Evolutionary conservation across 129 eudicot genomes (phyloP).

Genomic region (Scalesia atractyloides): DNA sequence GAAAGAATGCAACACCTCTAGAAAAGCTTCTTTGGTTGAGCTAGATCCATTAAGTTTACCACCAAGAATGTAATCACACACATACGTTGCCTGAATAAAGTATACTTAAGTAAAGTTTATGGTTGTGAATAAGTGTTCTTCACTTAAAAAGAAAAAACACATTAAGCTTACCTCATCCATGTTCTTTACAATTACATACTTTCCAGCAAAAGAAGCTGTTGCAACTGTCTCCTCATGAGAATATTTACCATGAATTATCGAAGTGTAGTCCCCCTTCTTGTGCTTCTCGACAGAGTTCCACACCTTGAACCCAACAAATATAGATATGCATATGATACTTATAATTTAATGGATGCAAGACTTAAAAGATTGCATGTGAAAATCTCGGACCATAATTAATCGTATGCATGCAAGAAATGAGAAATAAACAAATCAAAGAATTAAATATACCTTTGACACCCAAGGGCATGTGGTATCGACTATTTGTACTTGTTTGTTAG

Average conservation of each 20-base stretch:
- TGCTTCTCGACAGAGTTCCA: slow-evolving; percentile 95
- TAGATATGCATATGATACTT: slow-evolving; percentile 13
- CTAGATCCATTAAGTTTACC: slow-evolving; percentile 93
- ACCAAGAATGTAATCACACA: slow-evolving; percentile 95
- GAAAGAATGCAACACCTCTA: slow-evolving; percentile 50
- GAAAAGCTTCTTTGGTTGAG: slow-evolving; percentile 85
- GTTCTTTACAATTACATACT: slow-evolving; percentile 76
- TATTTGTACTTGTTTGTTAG: slow-evolving; percentile 79
- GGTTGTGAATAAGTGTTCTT: slow-evolving; percentile 2
- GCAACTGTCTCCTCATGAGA: slow-evolving; percentile 90
- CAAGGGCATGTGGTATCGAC: slow-evolving; percentile 99
- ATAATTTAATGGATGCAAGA: slow-evolving; percentile 5
- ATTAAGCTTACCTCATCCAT: slow-evolving; percentile 66
- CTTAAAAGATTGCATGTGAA: slow-evolving; percentile 8
- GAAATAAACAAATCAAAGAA: background rate
- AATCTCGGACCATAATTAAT: background rate
- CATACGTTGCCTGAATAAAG: slow-evolving; percentile 70
- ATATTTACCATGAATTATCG: slow-evolving; percentile 90
- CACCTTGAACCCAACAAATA: slow-evolving; percentile 48
- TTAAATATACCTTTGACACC: slow-evolving; percentile 71
- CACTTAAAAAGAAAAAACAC: slow-evolving; percentile 2
- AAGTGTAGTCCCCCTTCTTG: slow-evolving; percentile 86
- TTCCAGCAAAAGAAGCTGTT: slow-evolving; percentile 97
- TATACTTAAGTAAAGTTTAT: slow-evolving; percentile 1
- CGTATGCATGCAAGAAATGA: slow-evolving; percentile 3